Conservation (phyloP, 768 basidiomycete species). For the Pleurotus tuber-regium region DNA sequence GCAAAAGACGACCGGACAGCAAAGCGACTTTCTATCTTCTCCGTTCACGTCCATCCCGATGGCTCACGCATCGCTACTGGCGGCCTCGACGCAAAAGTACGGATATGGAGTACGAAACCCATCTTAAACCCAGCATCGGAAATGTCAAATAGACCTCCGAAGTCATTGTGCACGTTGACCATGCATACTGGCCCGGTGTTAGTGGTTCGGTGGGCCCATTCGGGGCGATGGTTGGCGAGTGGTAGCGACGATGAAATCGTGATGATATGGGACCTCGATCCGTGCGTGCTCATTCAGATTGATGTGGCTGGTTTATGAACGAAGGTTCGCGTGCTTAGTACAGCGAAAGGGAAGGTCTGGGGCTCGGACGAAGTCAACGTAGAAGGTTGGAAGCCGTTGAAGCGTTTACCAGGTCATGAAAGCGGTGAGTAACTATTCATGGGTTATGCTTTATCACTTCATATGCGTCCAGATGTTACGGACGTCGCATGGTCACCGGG, state of each 20-base stretch:
- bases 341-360: constrained; percentile 84
- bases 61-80: constrained; percentile 97
- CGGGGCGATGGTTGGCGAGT: constrained; percentile 90
- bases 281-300: constrained; percentile 68
- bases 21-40: constrained; percentile 85
- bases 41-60: constrained; percentile 93
- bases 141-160: constrained; percentile 69
- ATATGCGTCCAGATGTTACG: constrained; percentile 91
- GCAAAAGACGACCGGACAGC: constrained; percentile 58
- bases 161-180: constrained; percentile 84
- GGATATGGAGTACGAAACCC: constrained; percentile 96
- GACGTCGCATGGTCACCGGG: constrained; percentile 95
- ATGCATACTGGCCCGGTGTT: constrained; percentile 95
- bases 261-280: constrained; percentile 97
- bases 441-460: constrained; percentile 5
- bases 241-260: constrained; percentile 95
- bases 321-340: constrained; percentile 37
- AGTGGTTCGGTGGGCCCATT: constrained; percentile 90
- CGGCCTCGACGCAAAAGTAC: constrained; percentile 92
- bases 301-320: constrained; percentile 9
- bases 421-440: constrained; percentile 59
- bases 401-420: constrained; percentile 89
- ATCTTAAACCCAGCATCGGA: constrained; percentile 78
- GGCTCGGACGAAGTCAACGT: constrained; percentile 95
- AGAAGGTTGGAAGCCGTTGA: constrained; percentile 95